These are phyloP conservation scores for Penicillium cataractarum DNA, from an alignment of 495 filamentous ascomycete species.

Conservation along the genomic window DNA sequence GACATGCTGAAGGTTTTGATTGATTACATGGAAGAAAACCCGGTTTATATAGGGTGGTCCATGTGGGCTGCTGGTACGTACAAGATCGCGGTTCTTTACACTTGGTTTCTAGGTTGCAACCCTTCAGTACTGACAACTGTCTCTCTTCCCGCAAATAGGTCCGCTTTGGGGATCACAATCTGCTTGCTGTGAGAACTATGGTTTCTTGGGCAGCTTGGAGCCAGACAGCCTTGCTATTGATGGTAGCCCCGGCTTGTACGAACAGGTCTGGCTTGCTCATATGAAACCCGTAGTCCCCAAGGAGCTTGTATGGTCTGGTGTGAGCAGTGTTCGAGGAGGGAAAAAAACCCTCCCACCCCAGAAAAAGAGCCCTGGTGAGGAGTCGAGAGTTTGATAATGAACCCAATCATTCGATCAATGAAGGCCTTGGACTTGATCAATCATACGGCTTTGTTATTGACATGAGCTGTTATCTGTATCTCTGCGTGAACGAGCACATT, in stretches of 20 bases:
- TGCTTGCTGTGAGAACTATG: neutral
- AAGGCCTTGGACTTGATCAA: neutral
- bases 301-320: neutral
- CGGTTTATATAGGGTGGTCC: neutral
- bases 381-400: neutral
- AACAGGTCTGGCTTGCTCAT: neutral
- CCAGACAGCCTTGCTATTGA: neutral
- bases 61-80: neutral
- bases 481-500: neutral
- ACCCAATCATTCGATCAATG: neutral
- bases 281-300: neutral
- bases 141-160: neutral
- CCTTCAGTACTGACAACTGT: neutral
- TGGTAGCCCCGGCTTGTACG: neutral
- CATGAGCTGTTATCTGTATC: neutral
- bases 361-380: neutral
- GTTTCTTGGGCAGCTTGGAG: neutral
- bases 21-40: neutral
- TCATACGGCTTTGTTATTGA: neutral
- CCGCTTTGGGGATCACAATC: conserved; percentile 1
- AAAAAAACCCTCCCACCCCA: neutral
- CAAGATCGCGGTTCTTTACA: neutral
- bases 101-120: neutral
- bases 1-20: neutral
- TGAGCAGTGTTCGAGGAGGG: neutral